Evolutionary conservation across 208 protist genomes (phyloP).

Genomic region (Crithidia fasciculata): DNA sequence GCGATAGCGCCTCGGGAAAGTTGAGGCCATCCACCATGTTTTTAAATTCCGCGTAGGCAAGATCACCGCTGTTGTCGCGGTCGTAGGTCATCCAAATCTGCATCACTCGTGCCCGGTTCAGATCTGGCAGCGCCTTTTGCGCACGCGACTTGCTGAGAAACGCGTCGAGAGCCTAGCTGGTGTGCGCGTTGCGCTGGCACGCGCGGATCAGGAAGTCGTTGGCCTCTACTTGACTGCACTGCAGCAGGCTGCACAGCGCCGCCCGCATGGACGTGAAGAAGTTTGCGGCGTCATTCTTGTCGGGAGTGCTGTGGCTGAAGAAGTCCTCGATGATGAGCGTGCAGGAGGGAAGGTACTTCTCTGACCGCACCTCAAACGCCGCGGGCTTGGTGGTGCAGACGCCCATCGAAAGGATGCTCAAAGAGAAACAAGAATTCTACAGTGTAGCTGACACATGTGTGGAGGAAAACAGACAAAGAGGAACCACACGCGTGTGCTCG

Average conservation of each 20-base stretch:
- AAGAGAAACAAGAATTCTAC: neutral
- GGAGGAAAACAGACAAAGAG: neutral
- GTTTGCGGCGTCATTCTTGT: constrained; percentile 22
- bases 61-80: constrained; percentile 45
- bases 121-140: constrained; percentile 28
- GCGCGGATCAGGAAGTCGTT: constrained; percentile 33
- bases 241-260: constrained; percentile 40
- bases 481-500: neutral
- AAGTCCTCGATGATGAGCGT: constrained; percentile 38
- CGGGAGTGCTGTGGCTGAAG: constrained; percentile 19
- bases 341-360: constrained; percentile 33
- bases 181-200: constrained; percentile 29
- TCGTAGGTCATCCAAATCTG: constrained; percentile 63
- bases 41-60: constrained; percentile 36
- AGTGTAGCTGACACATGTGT: neutral
- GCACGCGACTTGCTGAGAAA: constrained; percentile 30
- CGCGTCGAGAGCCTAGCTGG: constrained; percentile 25
- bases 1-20: constrained; percentile 41
- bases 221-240: constrained; percentile 32
- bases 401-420: constrained; percentile 23
- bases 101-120: constrained; percentile 52
- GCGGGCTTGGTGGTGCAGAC: constrained; percentile 8
- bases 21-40: constrained; percentile 50
- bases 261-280: constrained; percentile 55
- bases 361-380: constrained; percentile 19